Evolutionary conservation across 768 basidiomycete species (phyloP).

Genomic region (Suillus alpinus): DNA sequence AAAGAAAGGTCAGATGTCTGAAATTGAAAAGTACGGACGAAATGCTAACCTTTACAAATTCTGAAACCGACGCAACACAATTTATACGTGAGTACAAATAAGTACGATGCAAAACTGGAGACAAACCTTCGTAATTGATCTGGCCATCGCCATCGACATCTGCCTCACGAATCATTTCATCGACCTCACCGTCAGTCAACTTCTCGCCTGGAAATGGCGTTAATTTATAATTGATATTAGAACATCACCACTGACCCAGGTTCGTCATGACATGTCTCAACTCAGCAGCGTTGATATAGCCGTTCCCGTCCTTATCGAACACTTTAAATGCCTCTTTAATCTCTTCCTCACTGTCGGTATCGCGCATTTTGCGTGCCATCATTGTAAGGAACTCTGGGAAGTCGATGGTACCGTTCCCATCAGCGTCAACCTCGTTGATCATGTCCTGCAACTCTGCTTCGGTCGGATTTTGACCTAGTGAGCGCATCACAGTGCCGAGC

Average conservation of each 20-base stretch:
- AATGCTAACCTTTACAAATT: slow-evolving; percentile 67
- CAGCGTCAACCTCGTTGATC: slow-evolving; percentile 93
- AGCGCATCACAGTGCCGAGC: slow-evolving; percentile 92
- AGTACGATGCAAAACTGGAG: slow-evolving; percentile 3
- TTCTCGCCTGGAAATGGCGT: slow-evolving; percentile 63
- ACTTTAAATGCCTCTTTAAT: slow-evolving; percentile 96
- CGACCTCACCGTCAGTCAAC: slow-evolving; percentile 81
- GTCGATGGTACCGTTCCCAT: slow-evolving; percentile 87
- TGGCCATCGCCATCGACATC: slow-evolving; percentile 95
- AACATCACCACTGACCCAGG: slow-evolving; percentile 54
- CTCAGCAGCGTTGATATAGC: slow-evolving; percentile 84
- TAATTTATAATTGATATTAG: slow-evolving; percentile 4
- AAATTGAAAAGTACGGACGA: slow-evolving; percentile 1
- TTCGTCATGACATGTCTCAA: slow-evolving; percentile 90
- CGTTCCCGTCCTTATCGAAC: slow-evolving; percentile 95
- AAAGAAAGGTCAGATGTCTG: slow-evolving; percentile 11
- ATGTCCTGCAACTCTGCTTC: slow-evolving; percentile 91
- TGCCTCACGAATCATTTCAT: slow-evolving; percentile 97
- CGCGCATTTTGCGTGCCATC: slow-evolving; percentile 88
- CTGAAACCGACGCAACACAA: slow-evolving; percentile 31
- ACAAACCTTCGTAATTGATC: slow-evolving; percentile 79
- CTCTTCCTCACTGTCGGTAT: slow-evolving; percentile 91
- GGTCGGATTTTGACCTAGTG: slow-evolving; percentile 89
- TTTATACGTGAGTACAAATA: slow-evolving; percentile 4
- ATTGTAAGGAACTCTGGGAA: slow-evolving; percentile 80